Conservation (phyloP, 305 asterid genomes). For the Lippia alba region DNA sequence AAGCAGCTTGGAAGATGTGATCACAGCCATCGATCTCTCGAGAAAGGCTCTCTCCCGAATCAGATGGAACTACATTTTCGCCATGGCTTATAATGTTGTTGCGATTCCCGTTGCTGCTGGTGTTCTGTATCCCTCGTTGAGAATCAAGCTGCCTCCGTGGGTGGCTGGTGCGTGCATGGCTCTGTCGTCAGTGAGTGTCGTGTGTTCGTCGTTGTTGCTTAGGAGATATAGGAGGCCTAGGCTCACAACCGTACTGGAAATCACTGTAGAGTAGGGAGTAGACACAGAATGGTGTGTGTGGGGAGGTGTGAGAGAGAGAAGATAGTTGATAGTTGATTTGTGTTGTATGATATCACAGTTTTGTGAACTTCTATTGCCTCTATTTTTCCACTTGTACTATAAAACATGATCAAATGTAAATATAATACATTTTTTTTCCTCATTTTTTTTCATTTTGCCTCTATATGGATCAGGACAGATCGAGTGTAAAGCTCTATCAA, state of each 20-base stretch:
- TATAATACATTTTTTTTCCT: not conserved
- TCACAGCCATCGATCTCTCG: conserved; percentile 73
- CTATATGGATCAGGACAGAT: too few species aligned
- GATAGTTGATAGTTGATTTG: not conserved
- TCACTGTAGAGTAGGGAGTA: conserved; percentile 57
- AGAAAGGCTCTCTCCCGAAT: conserved; percentile 68
- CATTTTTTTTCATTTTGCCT: too few species aligned
- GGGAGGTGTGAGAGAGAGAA: not conserved
- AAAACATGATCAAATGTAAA: not conserved
- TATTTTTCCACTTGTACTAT: not conserved
- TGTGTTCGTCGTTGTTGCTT: conserved; percentile 75
- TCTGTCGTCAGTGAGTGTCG: conserved; percentile 75
- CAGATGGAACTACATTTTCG: conserved; percentile 63
- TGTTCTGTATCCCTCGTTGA: conserved; percentile 58
- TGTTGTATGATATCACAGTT: not conserved
- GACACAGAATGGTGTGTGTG: not conserved
- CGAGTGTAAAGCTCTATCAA: too few species aligned
- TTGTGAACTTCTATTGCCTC: not conserved
- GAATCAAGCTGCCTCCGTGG: conserved; percentile 74
- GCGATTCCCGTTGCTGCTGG: conserved; percentile 81
- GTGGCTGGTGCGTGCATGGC: conserved; percentile 89
- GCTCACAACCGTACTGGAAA: conserved; percentile 69
- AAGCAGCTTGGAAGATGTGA: conserved; percentile 74
- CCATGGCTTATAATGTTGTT: conserved; percentile 67
- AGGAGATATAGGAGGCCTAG: conserved; percentile 71